Base-by-base conservation (phyloP, 2,329 filamentous ascomycete genomes). In the Basipetospora chlamydospora region DNA sequence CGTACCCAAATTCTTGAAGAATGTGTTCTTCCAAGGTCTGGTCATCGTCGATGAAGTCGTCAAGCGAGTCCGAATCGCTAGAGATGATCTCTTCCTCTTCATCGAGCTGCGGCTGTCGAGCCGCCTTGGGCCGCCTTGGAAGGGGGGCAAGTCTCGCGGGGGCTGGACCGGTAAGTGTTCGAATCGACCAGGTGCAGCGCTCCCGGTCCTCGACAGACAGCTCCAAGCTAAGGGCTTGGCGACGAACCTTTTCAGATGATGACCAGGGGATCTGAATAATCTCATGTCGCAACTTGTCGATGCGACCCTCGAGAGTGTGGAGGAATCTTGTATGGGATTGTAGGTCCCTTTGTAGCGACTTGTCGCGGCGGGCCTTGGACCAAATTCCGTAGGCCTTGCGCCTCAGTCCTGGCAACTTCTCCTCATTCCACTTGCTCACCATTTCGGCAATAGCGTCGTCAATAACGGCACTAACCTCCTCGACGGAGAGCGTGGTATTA, bases 181-280 rank as follows among this genome's bases (percentile, higher is more conserved):
- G 44, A n/a, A 69, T 57, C 3, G 60, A 49, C 70, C 70, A 78
- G 6, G 49, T 47, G 7, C 65, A 51, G 26, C 70, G 54, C 46
- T 77, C 60, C 33, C 70, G 67, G 38, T 80, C 67, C 25, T 71
- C 66, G 1, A 94, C 56, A 3, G 66, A 84, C 4, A 63, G 58
- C 41, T 88, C 75, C 38, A 93, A 58, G 25, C 58, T 66, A 9
- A 58, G 54, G 33, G 75, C 74, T 46, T 74, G 70, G 5, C 55
- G 57, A 18, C 61, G 56, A 11, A 90, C 49, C 11, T 75, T 63
- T 1, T 54, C 46, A 16, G 59, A 56, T 6, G 59, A 68, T 9
- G 55, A 51, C 70, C 77, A 84, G 21, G 61, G 50, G 12, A 66
- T 57, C 1, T 51, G 45, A 16, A 62, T 43, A 23, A 85, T 70